These are phyloP conservation scores for Chytriomyces sp. DNA, from an alignment of 192 early-diverging fungal genomes.

Conservation along the genomic window DNA sequence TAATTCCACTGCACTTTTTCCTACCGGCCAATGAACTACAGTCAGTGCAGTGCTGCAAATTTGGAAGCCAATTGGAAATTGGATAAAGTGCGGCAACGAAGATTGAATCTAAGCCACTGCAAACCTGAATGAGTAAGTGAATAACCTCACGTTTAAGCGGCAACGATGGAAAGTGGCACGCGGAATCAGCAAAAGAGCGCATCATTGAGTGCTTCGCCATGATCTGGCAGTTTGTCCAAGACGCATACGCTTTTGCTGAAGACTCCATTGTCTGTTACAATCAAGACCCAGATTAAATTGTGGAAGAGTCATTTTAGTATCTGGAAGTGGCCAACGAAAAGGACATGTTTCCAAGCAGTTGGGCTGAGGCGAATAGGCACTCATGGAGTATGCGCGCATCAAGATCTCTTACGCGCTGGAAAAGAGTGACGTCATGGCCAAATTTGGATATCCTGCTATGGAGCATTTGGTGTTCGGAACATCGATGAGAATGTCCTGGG, in stretches of 20 bases:
- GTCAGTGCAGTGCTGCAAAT: too few species aligned
- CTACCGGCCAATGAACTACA: too few species aligned
- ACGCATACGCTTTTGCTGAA: not conserved
- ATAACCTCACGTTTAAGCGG: too few species aligned
- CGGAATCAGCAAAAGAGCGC: not conserved
- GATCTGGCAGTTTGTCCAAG: not conserved
- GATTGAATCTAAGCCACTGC: too few species aligned
- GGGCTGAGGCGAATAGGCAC: not conserved
- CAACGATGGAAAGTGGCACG: not conserved
- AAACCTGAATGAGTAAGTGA: too few species aligned
- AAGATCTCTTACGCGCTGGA: not conserved
- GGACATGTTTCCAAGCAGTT: not conserved
- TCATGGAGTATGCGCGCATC: not conserved
- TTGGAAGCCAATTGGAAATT: too few species aligned
- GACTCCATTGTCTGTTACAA: not conserved
- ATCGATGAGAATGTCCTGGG: not conserved
- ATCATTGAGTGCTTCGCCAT: constrained; percentile 1
- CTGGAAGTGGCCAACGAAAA: not conserved
- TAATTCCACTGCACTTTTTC: too few species aligned
- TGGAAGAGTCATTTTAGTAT: not conserved
- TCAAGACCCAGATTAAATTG: not conserved
- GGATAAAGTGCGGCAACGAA: too few species aligned
- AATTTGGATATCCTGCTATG: not conserved
- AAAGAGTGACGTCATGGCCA: not conserved
- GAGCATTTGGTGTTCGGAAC: not conserved